A percentile compares a stretch with the other conserved stretches of the same genome.
Evolutionary conservation across 2,329 filamentous ascomycete genomes (phyloP).

Genomic region (Hymenoscyphus albidus): DNA sequence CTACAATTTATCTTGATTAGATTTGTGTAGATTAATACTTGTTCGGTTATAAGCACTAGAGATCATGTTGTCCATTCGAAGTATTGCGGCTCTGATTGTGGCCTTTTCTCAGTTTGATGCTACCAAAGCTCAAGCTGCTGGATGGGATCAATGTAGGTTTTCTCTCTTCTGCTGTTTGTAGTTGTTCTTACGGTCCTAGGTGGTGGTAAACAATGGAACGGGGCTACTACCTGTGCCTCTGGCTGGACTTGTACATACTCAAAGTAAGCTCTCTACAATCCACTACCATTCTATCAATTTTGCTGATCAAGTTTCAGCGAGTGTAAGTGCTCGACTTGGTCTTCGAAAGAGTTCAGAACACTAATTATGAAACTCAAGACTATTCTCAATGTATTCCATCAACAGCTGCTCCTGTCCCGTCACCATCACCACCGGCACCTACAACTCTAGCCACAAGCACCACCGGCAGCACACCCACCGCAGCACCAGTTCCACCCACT

Average conservation of each 20-base stretch:
- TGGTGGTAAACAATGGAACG: slow-evolving; percentile 31
- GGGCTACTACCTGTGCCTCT: slow-evolving; percentile 32
- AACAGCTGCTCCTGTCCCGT: background rate
- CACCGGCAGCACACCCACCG: slow-evolving; percentile 4
- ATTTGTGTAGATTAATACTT: background rate
- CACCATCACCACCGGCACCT: slow-evolving; percentile 11
- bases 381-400: slow-evolving; percentile 29
- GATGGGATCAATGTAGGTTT: slow-evolving; percentile 24
- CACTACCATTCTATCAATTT: background rate
- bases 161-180: background rate
- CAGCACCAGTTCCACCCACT: slow-evolving; percentile 5
- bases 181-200: slow-evolving; percentile 19
- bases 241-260: slow-evolving; percentile 30
- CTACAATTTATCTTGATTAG: background rate
- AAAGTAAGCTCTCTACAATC: slow-evolving; percentile 18
- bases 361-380: slow-evolving; percentile 3
- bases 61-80: slow-evolving; percentile 23
- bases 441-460: slow-evolving; percentile 9
- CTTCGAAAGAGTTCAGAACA: background rate
- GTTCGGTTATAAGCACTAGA: background rate
- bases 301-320: slow-evolving; percentile 7
- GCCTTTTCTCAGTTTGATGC: slow-evolving; percentile 21
- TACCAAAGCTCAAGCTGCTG: slow-evolving; percentile 19
- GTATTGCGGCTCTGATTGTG: slow-evolving; percentile 20
- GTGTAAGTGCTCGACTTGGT: slow-evolving; percentile 2